phyloP scores from a whole-genome alignment of 169 alveolate species.

The Cyclospora cayetanensis region DNA sequence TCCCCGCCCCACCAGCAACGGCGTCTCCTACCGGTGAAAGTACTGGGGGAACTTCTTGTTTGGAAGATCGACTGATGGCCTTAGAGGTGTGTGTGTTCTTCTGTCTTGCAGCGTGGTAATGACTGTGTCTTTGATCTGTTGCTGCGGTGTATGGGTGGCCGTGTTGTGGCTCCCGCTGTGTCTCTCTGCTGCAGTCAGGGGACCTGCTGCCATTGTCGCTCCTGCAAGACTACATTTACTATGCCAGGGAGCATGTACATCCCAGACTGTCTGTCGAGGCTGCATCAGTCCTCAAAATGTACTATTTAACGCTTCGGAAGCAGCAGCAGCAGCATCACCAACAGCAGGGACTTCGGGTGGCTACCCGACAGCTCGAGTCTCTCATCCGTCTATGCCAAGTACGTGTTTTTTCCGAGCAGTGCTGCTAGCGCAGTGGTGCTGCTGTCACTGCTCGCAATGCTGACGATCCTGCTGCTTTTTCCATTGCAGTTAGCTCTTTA shows the following conservation, averaged over 20 bases:
- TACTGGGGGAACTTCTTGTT: not conserved
- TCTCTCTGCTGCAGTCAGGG: constrained; percentile 4
- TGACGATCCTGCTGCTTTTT: constrained; percentile 5
- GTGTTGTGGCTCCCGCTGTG: not conserved
- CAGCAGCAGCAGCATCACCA: constrained; percentile 53
- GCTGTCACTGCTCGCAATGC: constrained; percentile 5
- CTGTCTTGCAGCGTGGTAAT: not conserved
- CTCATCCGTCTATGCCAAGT: constrained; percentile 27
- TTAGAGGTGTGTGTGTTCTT: not conserved
- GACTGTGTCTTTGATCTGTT: not conserved
- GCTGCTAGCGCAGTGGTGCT: not conserved
- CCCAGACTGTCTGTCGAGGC: not conserved
- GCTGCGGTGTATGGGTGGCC: not conserved
- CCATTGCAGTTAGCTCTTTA: no score
- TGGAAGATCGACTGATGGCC: constrained; percentile 5
- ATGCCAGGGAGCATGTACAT: constrained; percentile 47
- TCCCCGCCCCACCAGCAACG: not conserved
- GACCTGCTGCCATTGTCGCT: constrained; percentile 25
- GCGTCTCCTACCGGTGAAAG: not conserved
- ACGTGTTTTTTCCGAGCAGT: not conserved
- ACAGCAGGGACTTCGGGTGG: constrained; percentile 30
- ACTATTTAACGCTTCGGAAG: not conserved
- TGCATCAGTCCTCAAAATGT: no score
- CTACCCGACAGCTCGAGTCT: constrained; percentile 55
- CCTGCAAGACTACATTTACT: constrained; percentile 5